phyloP scores from a whole-genome alignment of 352 stramenopile species.

The Globisporangium emineosum region DNA sequence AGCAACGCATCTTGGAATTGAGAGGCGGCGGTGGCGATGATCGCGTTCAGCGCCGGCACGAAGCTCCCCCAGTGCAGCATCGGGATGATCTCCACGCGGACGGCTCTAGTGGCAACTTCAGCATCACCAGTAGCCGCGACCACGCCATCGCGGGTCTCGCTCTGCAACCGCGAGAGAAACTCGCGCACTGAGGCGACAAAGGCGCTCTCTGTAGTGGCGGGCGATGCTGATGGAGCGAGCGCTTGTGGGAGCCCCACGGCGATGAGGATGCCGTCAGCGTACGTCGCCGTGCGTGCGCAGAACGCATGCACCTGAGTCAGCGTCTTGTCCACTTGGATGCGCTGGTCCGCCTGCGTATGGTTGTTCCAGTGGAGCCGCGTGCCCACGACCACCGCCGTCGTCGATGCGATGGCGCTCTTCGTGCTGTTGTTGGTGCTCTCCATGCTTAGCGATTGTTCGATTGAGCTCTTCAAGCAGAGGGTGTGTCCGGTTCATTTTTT shows the following conservation, averaged over 20 bases:
- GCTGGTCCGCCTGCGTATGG: slow-evolving; percentile 34
- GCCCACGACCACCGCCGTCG: slow-evolving; percentile 35
- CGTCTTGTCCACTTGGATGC: slow-evolving; percentile 42
- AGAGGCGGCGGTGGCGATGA: slow-evolving; percentile 74
- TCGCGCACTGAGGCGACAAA: slow-evolving; percentile 44
- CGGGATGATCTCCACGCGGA: slow-evolving; percentile 72
- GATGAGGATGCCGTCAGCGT: slow-evolving; percentile 49
- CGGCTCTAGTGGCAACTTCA: not conserved
- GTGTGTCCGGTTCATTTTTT: too few relatives aligned
- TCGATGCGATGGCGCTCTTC: not conserved
- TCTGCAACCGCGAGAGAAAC: slow-evolving; percentile 36
- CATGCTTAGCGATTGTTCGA: slow-evolving; percentile 1
- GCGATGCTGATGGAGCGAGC: not conserved
- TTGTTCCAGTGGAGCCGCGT: slow-evolving; percentile 73
- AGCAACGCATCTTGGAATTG: slow-evolving; percentile 41
- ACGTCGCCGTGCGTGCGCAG: slow-evolving; percentile 44
- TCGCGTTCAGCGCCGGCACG: slow-evolving; percentile 93
- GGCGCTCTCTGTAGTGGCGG: slow-evolving; percentile 7
- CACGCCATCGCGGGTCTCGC: slow-evolving; percentile 14
- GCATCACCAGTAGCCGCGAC: not conserved
- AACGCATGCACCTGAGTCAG: slow-evolving; percentile 49
- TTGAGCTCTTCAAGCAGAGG: slow-evolving; percentile 5
- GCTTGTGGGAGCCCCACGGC: slow-evolving; percentile 44
- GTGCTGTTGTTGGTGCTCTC: not conserved
- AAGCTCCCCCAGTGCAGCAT: slow-evolving; percentile 95